Evolutionary conservation across 352 stramenopile species (phyloP), one percentile per base, ranked within the genome.

Genomic region (Poterioochromonas sp.): DNA sequence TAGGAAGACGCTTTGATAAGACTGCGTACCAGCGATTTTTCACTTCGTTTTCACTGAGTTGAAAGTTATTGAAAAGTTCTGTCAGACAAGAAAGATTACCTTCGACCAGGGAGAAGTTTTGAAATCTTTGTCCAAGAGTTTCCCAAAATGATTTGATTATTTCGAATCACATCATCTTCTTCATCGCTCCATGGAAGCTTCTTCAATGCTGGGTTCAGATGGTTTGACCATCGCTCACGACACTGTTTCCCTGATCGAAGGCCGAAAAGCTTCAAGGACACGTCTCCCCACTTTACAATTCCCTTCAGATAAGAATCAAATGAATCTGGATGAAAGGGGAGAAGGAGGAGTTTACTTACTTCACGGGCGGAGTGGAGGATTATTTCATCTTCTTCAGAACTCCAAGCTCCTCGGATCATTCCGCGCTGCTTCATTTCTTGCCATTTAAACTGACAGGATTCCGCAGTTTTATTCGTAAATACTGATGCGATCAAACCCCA

Each of bases 221-320:
- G 92, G 84, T 97, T 97, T 81, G 90, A 93, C 89, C 90, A 97
- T 35, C 92, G 87, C 82, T 97, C 92, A 32, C 92, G 88, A 79
- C 91, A 96, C 82, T 97, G 92, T 83, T 97, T 97, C 44, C 91
- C 91, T 65, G 92, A 93, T 3, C 94, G 87, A 0, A 92, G 92
- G 12, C 12, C 12, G 34, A 15, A 11, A 40, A 68, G 58, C 12
- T 32, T 39, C 34, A 29, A 29, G 26, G 34, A 5, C 8, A 68
- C 26, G 26, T 68, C 58, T 11, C 5, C 8, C 58, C 58, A 68
- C 26, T 32, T 68, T 12, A 18, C 12, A 68, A n/a, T n/a, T n/a
- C n/a, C n/a, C 26, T 68, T 8, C 34, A 8, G 12, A 37, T 8
- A 68, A 29, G 5, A 68, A 40, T 68, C 12, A 68, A 68, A 29